These are phyloP conservation scores for Fusarium brachygibbosum DNA, from an alignment of 2,329 filamentous ascomycete genomes.

Conservation along the genomic window DNA sequence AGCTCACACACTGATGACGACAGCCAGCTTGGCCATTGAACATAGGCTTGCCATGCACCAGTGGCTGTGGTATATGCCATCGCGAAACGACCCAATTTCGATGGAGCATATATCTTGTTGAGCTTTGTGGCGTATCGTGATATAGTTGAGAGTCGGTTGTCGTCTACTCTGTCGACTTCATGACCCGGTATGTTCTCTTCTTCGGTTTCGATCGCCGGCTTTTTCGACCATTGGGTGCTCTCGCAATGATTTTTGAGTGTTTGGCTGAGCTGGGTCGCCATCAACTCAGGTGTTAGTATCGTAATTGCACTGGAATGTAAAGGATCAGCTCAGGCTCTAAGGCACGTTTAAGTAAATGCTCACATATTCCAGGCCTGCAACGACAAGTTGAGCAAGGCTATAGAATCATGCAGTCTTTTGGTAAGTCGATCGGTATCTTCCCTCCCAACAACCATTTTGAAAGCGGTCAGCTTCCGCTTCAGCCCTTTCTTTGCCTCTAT, in stretches of 20 bases:
- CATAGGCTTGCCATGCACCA: slow-evolving; percentile 41
- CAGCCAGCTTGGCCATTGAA: slow-evolving; percentile 47
- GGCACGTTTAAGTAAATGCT: neutral
- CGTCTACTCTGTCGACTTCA: neutral
- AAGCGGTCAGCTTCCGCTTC: slow-evolving; percentile 35
- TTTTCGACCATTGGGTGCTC: neutral
- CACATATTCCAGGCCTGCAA: slow-evolving; percentile 40
- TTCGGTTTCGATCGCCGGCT: accelerated
- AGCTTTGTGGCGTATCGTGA: neutral
- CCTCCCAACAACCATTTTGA: slow-evolving; percentile 42
- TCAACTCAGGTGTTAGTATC: slow-evolving; percentile 34
- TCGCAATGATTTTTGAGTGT: slow-evolving; percentile 6
- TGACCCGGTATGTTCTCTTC: neutral
- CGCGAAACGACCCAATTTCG: slow-evolving; percentile 28
- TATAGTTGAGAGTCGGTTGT: neutral
- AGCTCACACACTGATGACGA: slow-evolving; percentile 38
- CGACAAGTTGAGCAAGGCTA: slow-evolving; percentile 37
- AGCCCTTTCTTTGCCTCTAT: slow-evolving; percentile 27
- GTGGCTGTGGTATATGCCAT: slow-evolving; percentile 13
- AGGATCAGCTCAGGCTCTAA: neutral
- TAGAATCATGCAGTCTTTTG: slow-evolving; percentile 25
- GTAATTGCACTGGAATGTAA: slow-evolving; percentile 29
- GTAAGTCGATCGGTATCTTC: slow-evolving; percentile 35
- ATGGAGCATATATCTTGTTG: slow-evolving; percentile 13
- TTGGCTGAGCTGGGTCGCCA: slow-evolving; percentile 19